Evolutionary conservation across 2,329 filamentous ascomycete species (phyloP).

Genomic region (Alternaria alternata): DNA sequence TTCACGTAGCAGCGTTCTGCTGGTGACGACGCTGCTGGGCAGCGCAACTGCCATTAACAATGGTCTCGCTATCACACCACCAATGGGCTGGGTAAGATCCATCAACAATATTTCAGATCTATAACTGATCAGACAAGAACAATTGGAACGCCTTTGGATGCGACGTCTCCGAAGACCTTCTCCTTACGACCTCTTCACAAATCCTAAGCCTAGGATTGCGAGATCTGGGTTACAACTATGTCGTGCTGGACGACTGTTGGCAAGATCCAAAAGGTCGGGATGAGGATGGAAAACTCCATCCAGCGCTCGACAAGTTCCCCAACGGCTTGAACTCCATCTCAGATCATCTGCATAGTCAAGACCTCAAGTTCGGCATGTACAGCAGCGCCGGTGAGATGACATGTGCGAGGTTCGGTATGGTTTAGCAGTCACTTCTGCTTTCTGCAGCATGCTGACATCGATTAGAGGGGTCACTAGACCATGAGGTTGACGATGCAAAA

Average conservation of each 20-base stretch:
- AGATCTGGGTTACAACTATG: conserved; percentile 53
- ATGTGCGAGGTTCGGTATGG: conserved; percentile 63
- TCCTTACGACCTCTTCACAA: conserved; percentile 36
- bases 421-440: background rate
- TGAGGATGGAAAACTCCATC: conserved; percentile 48
- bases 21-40: conserved; percentile 20
- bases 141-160: conserved; percentile 40
- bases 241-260: conserved; percentile 70
- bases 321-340: conserved; percentile 65
- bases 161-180: conserved; percentile 37
- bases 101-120: no score
- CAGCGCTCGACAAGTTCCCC: conserved; percentile 65
- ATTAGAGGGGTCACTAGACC: conserved; percentile 36
- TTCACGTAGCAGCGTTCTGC: conserved; percentile 18
- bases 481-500: conserved; percentile 37
- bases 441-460: conserved; percentile 3
- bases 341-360: conserved; percentile 48
- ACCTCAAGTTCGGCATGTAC: conserved; percentile 71
- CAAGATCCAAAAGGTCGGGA: conserved; percentile 57
- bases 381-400: conserved; percentile 62
- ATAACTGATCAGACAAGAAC: conserved; percentile 20
- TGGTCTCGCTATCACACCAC: conserved; percentile 32
- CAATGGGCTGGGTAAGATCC: conserved; percentile 32
- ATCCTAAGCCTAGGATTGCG: conserved; percentile 37
- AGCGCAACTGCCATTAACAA: conserved; percentile 34